phyloP scores from a whole-genome alignment of 371 early-diverging fungal genomes.

The Mucor piriformis region DNA sequence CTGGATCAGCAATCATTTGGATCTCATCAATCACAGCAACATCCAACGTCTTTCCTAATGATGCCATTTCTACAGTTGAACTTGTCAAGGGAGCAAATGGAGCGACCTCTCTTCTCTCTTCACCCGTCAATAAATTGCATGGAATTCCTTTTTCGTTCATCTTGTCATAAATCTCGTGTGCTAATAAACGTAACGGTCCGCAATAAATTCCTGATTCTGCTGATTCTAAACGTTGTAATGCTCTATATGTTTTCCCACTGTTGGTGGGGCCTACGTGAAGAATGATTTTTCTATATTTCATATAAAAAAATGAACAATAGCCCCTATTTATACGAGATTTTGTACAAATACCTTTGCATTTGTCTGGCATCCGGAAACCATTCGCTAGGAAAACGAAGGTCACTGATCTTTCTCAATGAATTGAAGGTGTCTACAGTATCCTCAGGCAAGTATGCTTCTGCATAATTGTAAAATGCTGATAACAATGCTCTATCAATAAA shows the following conservation, averaged over 20 bases:
- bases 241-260: constrained; percentile 94
- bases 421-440: constrained; percentile 36
- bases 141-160: constrained; percentile 76
- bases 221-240: constrained; percentile 71
- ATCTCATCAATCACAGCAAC: constrained; percentile 97
- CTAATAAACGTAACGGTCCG: constrained; percentile 91
- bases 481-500: constrained; percentile 36
- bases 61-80: constrained; percentile 93
- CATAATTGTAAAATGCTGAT: constrained; percentile 37
- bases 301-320: not conserved
- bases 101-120: constrained; percentile 73
- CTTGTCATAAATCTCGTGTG: constrained; percentile 90
- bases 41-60: constrained; percentile 59
- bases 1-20: constrained; percentile 88
- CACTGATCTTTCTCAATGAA: constrained; percentile 67
- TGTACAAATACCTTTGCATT: constrained; percentile 58
- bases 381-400: constrained; percentile 80
- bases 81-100: constrained; percentile 56
- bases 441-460: constrained; percentile 40
- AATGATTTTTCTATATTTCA: constrained; percentile 68
- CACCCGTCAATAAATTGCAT: constrained; percentile 92
- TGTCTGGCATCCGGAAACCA: constrained; percentile 78
- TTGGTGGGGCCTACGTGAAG: constrained; percentile 98
- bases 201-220: constrained; percentile 82
- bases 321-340: not conserved